Evolutionary conservation across 1,139 yeast species (phyloP).

Genomic region (Sugiyamaella castrensis): DNA sequence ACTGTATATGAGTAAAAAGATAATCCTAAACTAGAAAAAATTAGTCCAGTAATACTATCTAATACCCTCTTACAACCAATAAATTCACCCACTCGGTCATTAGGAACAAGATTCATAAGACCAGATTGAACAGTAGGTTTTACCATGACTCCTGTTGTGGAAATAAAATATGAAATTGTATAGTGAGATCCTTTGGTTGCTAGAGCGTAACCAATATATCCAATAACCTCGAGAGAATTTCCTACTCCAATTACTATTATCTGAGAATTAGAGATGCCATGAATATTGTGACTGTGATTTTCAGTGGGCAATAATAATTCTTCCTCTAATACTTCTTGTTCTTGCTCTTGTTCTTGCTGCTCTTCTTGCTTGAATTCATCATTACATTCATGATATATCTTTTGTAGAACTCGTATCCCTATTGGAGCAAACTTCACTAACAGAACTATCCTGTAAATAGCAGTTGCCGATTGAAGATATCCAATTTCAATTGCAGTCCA

Average conservation of each 20-base stretch:
- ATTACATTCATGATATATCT: constrained; percentile 11
- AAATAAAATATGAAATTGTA: constrained; percentile 22
- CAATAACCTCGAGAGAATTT: constrained; percentile 22
- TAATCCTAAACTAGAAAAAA: constrained; percentile 22
- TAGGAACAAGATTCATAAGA: constrained; percentile 24
- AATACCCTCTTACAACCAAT: constrained; percentile 27
- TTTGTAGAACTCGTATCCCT: constrained; percentile 15
- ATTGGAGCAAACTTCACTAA: constrained; percentile 21
- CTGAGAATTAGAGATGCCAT: constrained; percentile 21
- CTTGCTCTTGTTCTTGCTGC: background rate
- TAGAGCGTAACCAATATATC: constrained; percentile 26
- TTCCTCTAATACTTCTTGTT: too few species aligned
- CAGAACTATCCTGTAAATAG: constrained; percentile 19
- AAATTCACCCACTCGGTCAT: constrained; percentile 22
- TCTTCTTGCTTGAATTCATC: background rate
- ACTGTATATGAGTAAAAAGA: constrained; percentile 24
- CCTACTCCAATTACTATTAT: constrained; percentile 21
- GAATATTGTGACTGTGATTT: background rate
- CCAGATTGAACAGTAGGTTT: constrained; percentile 26
- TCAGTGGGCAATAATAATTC: too few species aligned
- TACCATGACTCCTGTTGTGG: constrained; percentile 28
- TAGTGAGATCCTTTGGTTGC: constrained; percentile 20
- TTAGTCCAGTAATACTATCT: constrained; percentile 22
- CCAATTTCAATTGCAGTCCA: constrained; percentile 27
- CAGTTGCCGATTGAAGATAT: constrained; percentile 25